Base-by-base conservation (phyloP, 1,284 basidiomycete species). In the Spongispora temasekensis region DNA sequence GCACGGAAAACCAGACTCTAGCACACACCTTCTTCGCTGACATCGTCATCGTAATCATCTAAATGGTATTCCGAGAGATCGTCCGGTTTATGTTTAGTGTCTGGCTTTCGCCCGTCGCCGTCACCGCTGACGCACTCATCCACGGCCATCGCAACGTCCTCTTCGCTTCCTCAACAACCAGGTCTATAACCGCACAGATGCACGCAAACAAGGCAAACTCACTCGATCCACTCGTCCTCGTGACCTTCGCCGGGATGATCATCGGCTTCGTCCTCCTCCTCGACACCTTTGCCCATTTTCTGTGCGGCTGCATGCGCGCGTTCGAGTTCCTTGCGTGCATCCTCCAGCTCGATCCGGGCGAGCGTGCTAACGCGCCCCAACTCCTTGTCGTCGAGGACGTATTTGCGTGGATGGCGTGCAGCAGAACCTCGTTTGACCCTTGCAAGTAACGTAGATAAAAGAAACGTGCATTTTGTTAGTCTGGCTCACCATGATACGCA, bases 21-120 rank as follows among this genome's bases (percentile, higher is more conserved):
- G 42, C 51, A 62, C 59, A 65, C 70, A 69, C 76, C 78, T 78
- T 91, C 83, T 44, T 83, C 80, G 58, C 86, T 79, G 60, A 80
- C 83, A 48, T 84, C 85, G 68, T 98, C 95, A 50, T 98, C 97
- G 71, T 99, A 99, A 48, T 91, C 87, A 72, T 99, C 96, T 64
- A 99, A 78, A 65, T 97, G 91, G 77, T 98, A 99, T 64, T 94
- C 81, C 0, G 90, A 85, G n/a, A 99, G 78, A 75, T 95, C 95
- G 65, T 95, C 89, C 2, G 82, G 79, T 63, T 88, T 85, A 52
- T 75, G 65, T n/a, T 64, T 65, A 12, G 75, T 53, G 1, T 28
- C n/a, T 34, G 65, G 64, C 46, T 76, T 73, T 21, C 72, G 77
- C 40, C 75, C 75, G 68, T 72, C 77, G 40, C 75, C 76, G 69